phyloP scores from a whole-genome alignment of 306 rosid genomes.

The Dryas octopetala region DNA sequence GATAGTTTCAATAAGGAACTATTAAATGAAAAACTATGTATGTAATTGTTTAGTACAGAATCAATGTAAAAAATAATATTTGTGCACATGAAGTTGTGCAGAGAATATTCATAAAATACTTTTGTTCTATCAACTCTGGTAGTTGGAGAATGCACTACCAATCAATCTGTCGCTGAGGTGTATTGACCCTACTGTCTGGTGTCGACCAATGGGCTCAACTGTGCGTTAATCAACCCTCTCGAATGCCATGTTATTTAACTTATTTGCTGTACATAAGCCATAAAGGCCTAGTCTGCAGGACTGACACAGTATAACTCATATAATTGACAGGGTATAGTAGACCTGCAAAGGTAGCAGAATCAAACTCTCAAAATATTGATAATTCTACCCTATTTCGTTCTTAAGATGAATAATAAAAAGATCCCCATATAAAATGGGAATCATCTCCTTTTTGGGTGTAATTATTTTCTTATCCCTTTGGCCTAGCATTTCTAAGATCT shows the following conservation, averaged over 20 bases:
- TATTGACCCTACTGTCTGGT: neutral
- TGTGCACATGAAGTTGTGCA: slow-evolving; percentile 7
- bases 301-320: neutral
- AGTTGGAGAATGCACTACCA: neutral
- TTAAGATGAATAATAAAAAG: neutral
- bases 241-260: neutral
- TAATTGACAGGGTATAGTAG: neutral
- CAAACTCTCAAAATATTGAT: neutral
- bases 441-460: neutral
- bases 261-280: slow-evolving; percentile 2
- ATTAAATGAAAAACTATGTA: neutral
- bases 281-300: neutral
- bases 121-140: no score
- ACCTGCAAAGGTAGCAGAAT: neutral
- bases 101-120: neutral
- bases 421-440: neutral
- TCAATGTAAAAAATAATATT: neutral
- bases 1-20: slow-evolving; percentile 11
- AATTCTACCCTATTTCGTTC: neutral
- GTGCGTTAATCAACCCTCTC: neutral
- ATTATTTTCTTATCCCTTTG: neutral
- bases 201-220: neutral
- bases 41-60: neutral
- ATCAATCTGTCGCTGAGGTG: neutral
- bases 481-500: neutral